Evolutionary conservation across 1,284 basidiomycete genomes (phyloP).

Genomic region (Cutaneotrichosporon spelunceum): DNA sequence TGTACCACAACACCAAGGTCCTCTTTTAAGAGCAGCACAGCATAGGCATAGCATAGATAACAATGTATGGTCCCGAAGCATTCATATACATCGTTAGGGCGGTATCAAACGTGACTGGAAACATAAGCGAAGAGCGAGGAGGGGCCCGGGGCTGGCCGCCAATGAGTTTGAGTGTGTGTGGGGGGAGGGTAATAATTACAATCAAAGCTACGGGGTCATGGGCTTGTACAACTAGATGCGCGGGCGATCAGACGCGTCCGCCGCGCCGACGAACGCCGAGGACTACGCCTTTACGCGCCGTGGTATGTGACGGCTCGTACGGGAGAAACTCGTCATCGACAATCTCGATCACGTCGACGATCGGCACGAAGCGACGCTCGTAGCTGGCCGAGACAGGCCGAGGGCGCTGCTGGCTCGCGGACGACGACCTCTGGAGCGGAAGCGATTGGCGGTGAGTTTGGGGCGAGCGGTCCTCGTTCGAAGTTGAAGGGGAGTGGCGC

Average conservation of each 20-base stretch:
- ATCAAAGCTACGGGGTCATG: not conserved
- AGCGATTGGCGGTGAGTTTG: not conserved
- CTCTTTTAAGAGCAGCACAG: slow-evolving; percentile 41
- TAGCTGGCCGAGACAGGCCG: slow-evolving; percentile 1
- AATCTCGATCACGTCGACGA: slow-evolving; percentile 21
- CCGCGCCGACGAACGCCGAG: slow-evolving; percentile 29
- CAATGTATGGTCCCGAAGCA: slow-evolving; percentile 6
- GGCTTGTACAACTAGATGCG: not conserved
- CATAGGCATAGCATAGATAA: slow-evolving; percentile 8
- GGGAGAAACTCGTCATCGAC: slow-evolving; percentile 9
- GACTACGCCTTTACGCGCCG: slow-evolving; percentile 28
- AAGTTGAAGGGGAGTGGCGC: not conserved
- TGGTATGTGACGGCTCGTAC: slow-evolving; percentile 11
- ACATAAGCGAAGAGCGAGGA: not conserved
- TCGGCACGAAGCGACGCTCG: slow-evolving; percentile 22
- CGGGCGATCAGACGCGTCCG: slow-evolving; percentile 3
- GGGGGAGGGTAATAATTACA: slow-evolving; percentile 1
- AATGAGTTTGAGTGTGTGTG: not conserved
- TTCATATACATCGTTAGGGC: slow-evolving; percentile 1
- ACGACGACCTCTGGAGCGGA: not conserved
- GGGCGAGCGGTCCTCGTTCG: not conserved
- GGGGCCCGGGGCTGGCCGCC: not conserved
- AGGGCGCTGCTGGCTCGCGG: not conserved
- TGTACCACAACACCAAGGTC: slow-evolving; percentile 51
- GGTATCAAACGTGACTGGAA: not conserved